Base-by-base conservation (phyloP, 1,284 basidiomycete genomes). In the Chalciporus sp. region DNA sequence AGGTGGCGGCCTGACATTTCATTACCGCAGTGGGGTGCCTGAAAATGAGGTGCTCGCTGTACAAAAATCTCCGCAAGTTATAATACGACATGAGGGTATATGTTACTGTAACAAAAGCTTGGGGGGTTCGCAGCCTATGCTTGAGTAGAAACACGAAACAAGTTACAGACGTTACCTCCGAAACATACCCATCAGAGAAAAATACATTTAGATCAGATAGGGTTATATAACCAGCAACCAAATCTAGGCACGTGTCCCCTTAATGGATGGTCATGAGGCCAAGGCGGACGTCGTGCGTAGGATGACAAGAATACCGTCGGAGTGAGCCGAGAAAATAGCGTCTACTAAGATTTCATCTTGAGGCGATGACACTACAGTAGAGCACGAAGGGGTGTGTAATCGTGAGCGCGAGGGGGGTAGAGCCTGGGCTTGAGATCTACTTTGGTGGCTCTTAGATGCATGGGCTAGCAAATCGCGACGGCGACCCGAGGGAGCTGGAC, bases 311-410 rank as follows among this genome's bases (percentile, higher is more conserved):
- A 91, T 74, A 6, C 88, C 88, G 65, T 91, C 88, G 23, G 88
- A 90, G 66, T 90, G 88, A 4, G 86, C 88, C 35, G 86, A 88
- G 66, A 91, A 90, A 53, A 91, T 90, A 3, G 87, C 86, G 61
- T 90, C 89, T 16, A 90, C 87, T 27, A 74, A 56, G 50, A 83
- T 70, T 61, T 73, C 75, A 51, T 68, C 69, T 58, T 65, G 71
- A 17, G 53, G 39, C 27, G 57, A 63, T 28, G 53, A 28, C 0
- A 42, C 12, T 0, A 42, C 12, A n/a, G 1, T n/a, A 6, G 58
- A 35, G 17, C 43, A 51, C 19, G 49, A 16, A 1, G 63, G 49
- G 7, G 58, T 46, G 19, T 51, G 54, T 8, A 47, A n/a, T 28
- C 59, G 56, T 17, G 61, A 48, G 4, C 63, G 64, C 4, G 47